These are phyloP conservation scores for Clavispora vitiphila DNA, from an alignment of 805 yeast species.

Conservation along the genomic window DNA sequence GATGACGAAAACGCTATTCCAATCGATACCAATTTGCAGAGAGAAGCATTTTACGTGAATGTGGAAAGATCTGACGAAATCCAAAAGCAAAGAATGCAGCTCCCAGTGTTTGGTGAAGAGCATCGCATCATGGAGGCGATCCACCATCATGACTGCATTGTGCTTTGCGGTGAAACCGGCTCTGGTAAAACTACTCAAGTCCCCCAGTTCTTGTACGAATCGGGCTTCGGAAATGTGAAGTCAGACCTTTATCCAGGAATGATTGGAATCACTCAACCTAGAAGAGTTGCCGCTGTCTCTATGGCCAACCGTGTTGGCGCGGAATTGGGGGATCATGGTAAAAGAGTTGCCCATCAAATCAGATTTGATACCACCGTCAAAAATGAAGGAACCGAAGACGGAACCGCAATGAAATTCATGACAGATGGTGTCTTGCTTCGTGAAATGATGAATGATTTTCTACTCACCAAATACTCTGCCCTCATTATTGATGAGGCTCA, in stretches of 20 bases:
- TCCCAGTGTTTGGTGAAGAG: conserved; percentile 90
- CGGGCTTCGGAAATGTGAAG: conserved; percentile 77
- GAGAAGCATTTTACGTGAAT: conserved; percentile 65
- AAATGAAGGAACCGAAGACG: conserved; percentile 38
- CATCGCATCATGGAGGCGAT: conserved; percentile 93
- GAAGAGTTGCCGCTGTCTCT: conserved; percentile 91
- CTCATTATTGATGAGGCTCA: conserved; percentile 96
- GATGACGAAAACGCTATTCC: conserved; percentile 59
- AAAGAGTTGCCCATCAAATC: conserved; percentile 73
- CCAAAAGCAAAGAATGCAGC: conserved; percentile 59
- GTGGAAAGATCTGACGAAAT: conserved; percentile 63
- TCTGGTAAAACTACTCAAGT: conserved; percentile 98
- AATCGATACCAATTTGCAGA: conserved; percentile 44
- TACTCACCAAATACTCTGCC: conserved; percentile 76
- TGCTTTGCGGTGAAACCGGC: conserved; percentile 97
- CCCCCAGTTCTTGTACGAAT: conserved; percentile 90
- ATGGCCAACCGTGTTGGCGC: conserved; percentile 78
- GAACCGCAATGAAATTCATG: conserved; percentile 80
- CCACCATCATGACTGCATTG: conserved; percentile 83
- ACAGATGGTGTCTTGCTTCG: conserved; percentile 91
- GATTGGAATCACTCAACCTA: conserved; percentile 95
- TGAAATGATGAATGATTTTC: conserved; percentile 87
- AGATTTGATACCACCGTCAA: conserved; percentile 70
- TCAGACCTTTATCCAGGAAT: conserved; percentile 65
- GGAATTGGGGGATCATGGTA: conserved; percentile 70